These are phyloP conservation scores for Arabidopsis suecica DNA, from an alignment of 345 rosid species.

Conservation along the genomic window DNA sequence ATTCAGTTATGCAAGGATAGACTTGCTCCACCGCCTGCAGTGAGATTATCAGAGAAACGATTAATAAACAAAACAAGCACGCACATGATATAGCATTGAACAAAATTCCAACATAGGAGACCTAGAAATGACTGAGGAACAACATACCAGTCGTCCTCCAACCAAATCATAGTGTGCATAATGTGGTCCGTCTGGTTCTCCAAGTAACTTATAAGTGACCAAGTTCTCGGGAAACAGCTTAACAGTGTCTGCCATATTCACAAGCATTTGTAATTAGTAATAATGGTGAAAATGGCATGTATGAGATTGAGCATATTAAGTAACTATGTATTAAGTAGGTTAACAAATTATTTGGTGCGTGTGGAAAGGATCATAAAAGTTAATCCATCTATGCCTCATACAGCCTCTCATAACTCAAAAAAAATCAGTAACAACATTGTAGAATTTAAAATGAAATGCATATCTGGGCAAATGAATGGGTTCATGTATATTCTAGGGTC, in stretches of 20 bases:
- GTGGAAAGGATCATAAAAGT: slow-evolving; percentile 6
- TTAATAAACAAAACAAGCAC: slow-evolving; percentile 26
- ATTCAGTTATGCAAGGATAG: slow-evolving; percentile 79
- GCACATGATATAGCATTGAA: not conserved
- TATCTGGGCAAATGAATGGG: not conserved
- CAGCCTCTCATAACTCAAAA: slow-evolving; percentile 18
- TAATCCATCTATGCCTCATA: not conserved
- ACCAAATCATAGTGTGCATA: slow-evolving; percentile 50
- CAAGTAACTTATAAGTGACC: slow-evolving; percentile 67
- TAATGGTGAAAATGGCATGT: slow-evolving; percentile 10
- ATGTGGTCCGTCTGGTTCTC: slow-evolving; percentile 69
- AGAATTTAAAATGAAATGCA: not conserved
- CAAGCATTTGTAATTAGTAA: slow-evolving; percentile 16
- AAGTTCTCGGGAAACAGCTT: slow-evolving; percentile 67
- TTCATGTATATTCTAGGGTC: slow-evolving; percentile 9
- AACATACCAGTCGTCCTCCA: slow-evolving; percentile 62
- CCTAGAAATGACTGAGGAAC: slow-evolving; percentile 4
- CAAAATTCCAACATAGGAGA: slow-evolving; percentile 29
- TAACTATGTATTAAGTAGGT: slow-evolving; percentile 8
- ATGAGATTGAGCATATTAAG: slow-evolving; percentile 11
- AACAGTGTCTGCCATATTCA: slow-evolving; percentile 65
- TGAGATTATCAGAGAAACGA: slow-evolving; percentile 13
- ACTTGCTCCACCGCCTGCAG: slow-evolving; percentile 91
- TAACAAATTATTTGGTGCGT: not conserved
- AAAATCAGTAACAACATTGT: not conserved